Evolutionary conservation across 2,329 filamentous ascomycete species (phyloP).

Genomic region (Penicillium sp.): DNA sequence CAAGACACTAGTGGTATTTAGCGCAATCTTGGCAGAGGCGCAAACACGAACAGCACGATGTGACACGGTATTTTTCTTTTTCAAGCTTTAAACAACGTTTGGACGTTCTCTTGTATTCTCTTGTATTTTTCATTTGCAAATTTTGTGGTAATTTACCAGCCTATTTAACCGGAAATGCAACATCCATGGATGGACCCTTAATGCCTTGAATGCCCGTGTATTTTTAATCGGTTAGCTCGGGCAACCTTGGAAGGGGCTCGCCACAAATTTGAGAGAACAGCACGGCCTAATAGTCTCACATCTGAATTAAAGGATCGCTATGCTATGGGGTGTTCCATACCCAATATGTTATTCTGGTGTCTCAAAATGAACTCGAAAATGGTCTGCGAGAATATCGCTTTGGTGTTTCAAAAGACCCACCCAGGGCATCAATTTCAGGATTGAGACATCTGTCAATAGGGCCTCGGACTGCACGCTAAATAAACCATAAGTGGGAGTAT

Average conservation of each 20-base stretch:
- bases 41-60: not conserved
- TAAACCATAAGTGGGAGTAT: not conserved
- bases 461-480: not conserved
- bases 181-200: not conserved
- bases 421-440: not conserved
- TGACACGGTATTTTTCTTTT: not conserved
- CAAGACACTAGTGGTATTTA: slow-evolving; percentile 2
- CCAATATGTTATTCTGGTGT: not conserved
- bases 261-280: not conserved
- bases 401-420: slow-evolving; percentile 4
- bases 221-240: not conserved
- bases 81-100: not conserved
- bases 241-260: not conserved
- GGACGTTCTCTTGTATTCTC: no score
- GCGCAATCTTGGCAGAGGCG: not conserved
- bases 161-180: not conserved
- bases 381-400: not conserved
- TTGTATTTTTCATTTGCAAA: slow-evolving; percentile 2
- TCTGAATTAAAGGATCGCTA: not conserved
- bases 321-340: not conserved
- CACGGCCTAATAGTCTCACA: no score
- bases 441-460: not conserved
- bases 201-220: not conserved
- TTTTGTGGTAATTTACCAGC: not conserved
- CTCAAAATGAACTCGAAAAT: not conserved